A percentile compares a stretch with the other conserved stretches of the same genome.
These are phyloP conservation scores for Ilyonectria sp. DNA, from an alignment of 2,329 filamentous ascomycete genomes.

Conservation along the genomic window DNA sequence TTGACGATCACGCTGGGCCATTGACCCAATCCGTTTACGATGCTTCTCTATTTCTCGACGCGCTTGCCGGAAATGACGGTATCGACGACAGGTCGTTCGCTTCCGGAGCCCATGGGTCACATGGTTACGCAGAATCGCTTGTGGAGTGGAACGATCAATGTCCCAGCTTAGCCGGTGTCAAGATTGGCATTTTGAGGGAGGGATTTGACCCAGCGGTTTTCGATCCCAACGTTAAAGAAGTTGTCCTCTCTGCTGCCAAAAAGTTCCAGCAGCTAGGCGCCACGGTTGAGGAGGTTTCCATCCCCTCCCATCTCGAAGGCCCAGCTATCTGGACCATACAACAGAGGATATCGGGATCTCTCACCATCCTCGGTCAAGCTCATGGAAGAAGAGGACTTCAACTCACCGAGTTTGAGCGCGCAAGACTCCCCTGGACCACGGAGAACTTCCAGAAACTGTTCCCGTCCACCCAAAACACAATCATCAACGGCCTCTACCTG, in stretches of 20 bases:
- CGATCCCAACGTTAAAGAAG: conserved; percentile 56
- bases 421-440: conserved; percentile 62
- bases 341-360: conserved; percentile 60
- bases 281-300: conserved; percentile 63
- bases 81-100: conserved; percentile 63
- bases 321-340: conserved; percentile 67
- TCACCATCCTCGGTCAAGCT: conserved; percentile 60
- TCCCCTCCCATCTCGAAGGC: conserved; percentile 64
- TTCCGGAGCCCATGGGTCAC: conserved; percentile 48
- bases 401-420: conserved; percentile 65
- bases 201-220: conserved; percentile 58
- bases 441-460: conserved; percentile 67
- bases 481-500: conserved; percentile 66
- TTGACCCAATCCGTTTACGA: conserved; percentile 59
- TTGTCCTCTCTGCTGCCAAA: conserved; percentile 59
- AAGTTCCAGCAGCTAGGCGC: conserved; percentile 64
- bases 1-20: conserved; percentile 66
- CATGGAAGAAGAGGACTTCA: conserved; percentile 64
- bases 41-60: conserved; percentile 59
- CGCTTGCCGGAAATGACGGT: conserved; percentile 63
- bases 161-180: conserved; percentile 46
- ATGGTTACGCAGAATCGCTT: conserved; percentile 29
- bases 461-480: conserved; percentile 68
- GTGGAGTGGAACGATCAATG: not conserved
- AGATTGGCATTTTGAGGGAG: conserved; percentile 61